Percentiles rank a stretch among this genome's conserved stretches.
These are phyloP conservation scores for Polyporus arcularius DNA, from an alignment of 768 basidiomycete species.

Conservation along the genomic window DNA sequence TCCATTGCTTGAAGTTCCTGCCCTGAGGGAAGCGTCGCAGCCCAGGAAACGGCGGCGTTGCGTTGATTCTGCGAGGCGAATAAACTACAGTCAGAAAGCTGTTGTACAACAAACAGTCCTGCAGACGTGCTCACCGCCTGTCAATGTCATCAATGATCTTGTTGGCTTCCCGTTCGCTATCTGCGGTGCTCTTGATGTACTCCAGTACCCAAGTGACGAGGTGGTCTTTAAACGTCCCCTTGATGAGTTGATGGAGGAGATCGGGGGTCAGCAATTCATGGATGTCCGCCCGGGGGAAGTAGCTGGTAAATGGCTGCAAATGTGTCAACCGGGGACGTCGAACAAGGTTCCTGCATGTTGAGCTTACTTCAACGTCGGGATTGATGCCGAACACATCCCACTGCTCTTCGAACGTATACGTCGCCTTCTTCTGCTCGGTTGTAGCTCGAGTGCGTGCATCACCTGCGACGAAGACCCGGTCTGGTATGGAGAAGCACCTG, in stretches of 20 bases:
- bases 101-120: too few species aligned
- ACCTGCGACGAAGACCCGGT: too few species aligned
- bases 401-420: too few species aligned
- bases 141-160: slow-evolving; percentile 18
- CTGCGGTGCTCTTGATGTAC: slow-evolving; percentile 1
- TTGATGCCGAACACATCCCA: too few species aligned
- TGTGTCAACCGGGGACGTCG: too few species aligned
- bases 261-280: slow-evolving; percentile 20
- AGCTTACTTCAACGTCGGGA: too few species aligned
- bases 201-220: slow-evolving; percentile 17
- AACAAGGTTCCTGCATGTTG: too few species aligned
- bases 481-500: too few species aligned
- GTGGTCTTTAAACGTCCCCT: slow-evolving; percentile 27
- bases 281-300: slow-evolving; percentile 25
- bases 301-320: slow-evolving; percentile 26
- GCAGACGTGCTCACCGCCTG: not conserved
- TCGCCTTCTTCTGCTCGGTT: too few species aligned
- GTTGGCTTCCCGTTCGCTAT: slow-evolving; percentile 4
- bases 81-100: not conserved
- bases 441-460: too few species aligned
- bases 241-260: slow-evolving; percentile 25
- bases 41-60: slow-evolving; percentile 22
- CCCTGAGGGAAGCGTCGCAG: slow-evolving; percentile 25
- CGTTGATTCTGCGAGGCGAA: slow-evolving; percentile 14
- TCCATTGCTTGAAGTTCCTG: slow-evolving; percentile 31